These are phyloP conservation scores for Salix caprea DNA, from an alignment of 345 rosid species.

Conservation along the genomic window DNA sequence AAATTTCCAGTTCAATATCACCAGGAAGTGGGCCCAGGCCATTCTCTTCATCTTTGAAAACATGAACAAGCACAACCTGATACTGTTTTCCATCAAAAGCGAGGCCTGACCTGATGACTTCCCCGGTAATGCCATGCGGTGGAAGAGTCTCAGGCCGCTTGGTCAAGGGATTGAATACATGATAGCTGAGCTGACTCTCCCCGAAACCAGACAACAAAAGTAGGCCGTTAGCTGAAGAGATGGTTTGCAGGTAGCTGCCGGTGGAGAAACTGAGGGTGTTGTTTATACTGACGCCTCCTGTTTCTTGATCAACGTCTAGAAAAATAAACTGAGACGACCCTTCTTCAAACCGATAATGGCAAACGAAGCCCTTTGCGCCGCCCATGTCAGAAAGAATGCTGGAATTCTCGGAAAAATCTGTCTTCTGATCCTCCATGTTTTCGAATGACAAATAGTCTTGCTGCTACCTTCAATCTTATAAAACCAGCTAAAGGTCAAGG, in stretches of 20 bases:
- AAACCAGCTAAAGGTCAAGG: no score
- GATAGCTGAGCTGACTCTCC: not conserved
- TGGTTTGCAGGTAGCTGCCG: not conserved
- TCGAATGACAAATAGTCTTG: no score
- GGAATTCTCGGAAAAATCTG: not conserved
- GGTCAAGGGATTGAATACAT: slow-evolving; percentile 11
- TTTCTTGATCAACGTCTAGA: not conserved
- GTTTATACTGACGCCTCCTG: not conserved
- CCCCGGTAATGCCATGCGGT: not conserved
- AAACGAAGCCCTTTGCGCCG: slow-evolving; percentile 9
- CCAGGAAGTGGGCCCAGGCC: not conserved
- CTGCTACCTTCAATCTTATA: no score
- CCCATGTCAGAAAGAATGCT: not conserved
- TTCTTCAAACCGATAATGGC: not conserved
- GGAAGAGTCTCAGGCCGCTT: slow-evolving; percentile 3
- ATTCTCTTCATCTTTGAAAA: not conserved
- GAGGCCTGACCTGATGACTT: slow-evolving; percentile 10
- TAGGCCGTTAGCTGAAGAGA: slow-evolving; percentile 11
- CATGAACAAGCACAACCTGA: slow-evolving; percentile 13
- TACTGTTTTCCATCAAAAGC: slow-evolving; percentile 7
- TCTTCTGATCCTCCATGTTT: no score
- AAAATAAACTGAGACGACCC: slow-evolving; percentile 15
- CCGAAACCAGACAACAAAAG: slow-evolving; percentile 7
- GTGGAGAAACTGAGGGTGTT: slow-evolving; percentile 10
- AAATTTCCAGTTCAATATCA: slow-evolving; percentile 5